Base-by-base conservation (phyloP, 352 stramenopile genomes). In the Phytophthora fragariae region DNA sequence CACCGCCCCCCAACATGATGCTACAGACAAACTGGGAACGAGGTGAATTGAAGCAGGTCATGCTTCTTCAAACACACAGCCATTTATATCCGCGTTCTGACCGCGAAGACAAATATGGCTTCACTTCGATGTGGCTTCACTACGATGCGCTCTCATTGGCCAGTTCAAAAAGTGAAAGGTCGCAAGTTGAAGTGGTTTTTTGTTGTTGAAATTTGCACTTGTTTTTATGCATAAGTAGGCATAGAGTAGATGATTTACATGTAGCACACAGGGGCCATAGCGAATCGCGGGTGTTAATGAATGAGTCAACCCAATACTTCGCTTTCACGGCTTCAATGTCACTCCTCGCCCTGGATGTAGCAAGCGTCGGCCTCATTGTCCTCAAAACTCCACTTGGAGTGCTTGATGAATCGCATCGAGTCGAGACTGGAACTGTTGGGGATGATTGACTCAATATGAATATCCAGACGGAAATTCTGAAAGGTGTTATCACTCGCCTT, bases 1-100 rank as follows among this genome's bases (percentile, higher is more conserved):
- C 88, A 8, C 85, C 83, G n/a, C 82, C 79, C 31, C 80, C 80
- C 39, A 87, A 67, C 80, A 83, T 81, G 47, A 15, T 49, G 29
- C 1, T 5, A 17, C n/a, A 11, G 33, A 27, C 27, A 55, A n/a
- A 5, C 50, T 44, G 53, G 17, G 12, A 29, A 54, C 5, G 55
- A 63, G 7, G 56, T 17, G 21, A 37, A 62, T 39, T 27, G 24
- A 27, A 55, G 21, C 14, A n/a, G 7, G 17, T 50, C 5, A 5
- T 50, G 41, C 41, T 50, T 5, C 11, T 21, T 8, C 15, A 50
- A 9, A 41, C 8, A 8, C 35, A 41, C 35, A 50, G 5, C 41
- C 41, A 50, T 50, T 50, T 19, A 50, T 50, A 50, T 8, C 35
- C 35, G 11, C 7, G 35, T 27, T 27, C 24, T 27, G 24, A 27